Conservation (phyloP, 1,284 basidiomycete genomes). For the Ustilago cynodontis region DNA sequence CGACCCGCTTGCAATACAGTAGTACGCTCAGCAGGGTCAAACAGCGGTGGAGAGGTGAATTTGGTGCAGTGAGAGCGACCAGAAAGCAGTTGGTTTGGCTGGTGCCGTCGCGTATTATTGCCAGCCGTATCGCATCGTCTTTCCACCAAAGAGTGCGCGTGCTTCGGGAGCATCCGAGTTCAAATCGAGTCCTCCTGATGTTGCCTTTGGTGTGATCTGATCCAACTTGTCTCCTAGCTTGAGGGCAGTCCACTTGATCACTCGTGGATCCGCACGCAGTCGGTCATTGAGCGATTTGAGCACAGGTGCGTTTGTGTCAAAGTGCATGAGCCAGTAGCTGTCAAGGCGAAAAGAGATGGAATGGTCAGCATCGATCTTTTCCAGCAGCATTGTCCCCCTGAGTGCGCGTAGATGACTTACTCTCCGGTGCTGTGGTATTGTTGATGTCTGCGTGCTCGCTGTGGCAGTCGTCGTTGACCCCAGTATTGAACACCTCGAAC, state of each 20-base stretch:
- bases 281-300: slow-evolving; percentile 77
- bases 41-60: not conserved
- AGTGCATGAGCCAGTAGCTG: slow-evolving; percentile 90
- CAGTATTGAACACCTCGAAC: slow-evolving; percentile 82
- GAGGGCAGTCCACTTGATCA: slow-evolving; percentile 83
- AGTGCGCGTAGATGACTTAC: slow-evolving; percentile 74
- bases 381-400: not conserved
- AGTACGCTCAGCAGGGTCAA: not conserved
- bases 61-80: too few relatives aligned
- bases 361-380: not conserved
- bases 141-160: slow-evolving; percentile 50
- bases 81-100: too few relatives aligned
- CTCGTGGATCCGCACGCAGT: slow-evolving; percentile 82
- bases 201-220: slow-evolving; percentile 62
- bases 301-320: slow-evolving; percentile 82
- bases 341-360: not conserved
- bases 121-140: slow-evolving; percentile 55
- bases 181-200: slow-evolving; percentile 51
- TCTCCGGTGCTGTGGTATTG: slow-evolving; percentile 79
- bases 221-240: slow-evolving; percentile 80
- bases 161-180: slow-evolving; percentile 45
- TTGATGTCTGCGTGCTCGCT: slow-evolving; percentile 80
- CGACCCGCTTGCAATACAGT: not conserved
- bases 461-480: slow-evolving; percentile 81
- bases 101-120: slow-evolving; percentile 7